Evolutionary conservation across 2,329 filamentous ascomycete genomes (phyloP), one percentile per base, ranked within the genome.

Genomic region (Neopestalotiopsis clavispora): DNA sequence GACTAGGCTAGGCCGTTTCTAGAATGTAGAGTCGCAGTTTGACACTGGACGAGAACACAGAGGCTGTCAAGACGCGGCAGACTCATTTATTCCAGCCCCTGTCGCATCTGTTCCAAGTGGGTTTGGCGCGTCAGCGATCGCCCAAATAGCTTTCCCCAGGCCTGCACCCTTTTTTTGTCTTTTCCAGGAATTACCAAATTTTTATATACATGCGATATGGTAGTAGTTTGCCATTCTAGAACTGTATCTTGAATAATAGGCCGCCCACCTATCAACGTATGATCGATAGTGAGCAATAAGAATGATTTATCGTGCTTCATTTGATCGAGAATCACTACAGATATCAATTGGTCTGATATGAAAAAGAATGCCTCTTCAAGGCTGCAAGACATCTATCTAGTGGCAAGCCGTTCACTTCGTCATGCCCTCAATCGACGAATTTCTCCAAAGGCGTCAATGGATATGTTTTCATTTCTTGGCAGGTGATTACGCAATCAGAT

Each of bases 61-160:
- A 59, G 30, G 57, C 57, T 34, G 57, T 59, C 23, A 59, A 59
- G 57, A 59, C 57, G 57, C 57, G 57, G 57, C 57, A 59, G 17
- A 52, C 30, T 59, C 57, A 59, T 59, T 59, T 59, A 59, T 59
- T 28, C 13, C 20, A 59, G 57, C 57, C 57, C 45, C 45, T 52
- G 45, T 52, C 45, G 45, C 45, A 52, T 52, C 57, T 59, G 57
- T 59, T 59, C 57, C 30, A 30, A 59, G 57, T 59, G 57, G 57
- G 30, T 30, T 59, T n/a, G 23, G 57, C 45, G 57, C 57, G 57
- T 34, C 30, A 30, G 30, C 23, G 57, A 59, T 59, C 20, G 57
- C 57, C 34, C 57, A 59, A 59, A 52, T 52, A 52, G 45, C 45
- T 49, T 49, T 28, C 23, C 42, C 42, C 42, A 14, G 42, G n/a